phyloP scores from a whole-genome alignment of 176 grass and related monocot species.

The Thinopyrum elongatum region DNA sequence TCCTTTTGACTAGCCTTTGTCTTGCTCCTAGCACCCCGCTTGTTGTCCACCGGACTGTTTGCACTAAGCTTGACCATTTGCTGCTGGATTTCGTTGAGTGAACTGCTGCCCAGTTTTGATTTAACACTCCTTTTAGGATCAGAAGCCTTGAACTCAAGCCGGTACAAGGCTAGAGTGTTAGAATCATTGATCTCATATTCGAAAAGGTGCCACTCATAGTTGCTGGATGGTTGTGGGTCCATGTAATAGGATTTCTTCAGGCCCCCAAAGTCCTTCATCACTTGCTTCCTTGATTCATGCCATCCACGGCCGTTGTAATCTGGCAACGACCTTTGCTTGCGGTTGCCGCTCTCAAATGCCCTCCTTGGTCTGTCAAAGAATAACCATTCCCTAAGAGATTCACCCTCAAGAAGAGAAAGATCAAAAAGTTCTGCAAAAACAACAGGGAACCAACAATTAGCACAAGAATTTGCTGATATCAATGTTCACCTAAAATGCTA shows the following conservation, averaged over 20 bases:
- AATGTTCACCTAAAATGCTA: neutral
- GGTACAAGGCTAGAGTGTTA: constrained; percentile 69
- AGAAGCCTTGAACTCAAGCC: constrained; percentile 75
- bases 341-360: constrained; percentile 89
- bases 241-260: constrained; percentile 93
- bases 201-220: constrained; percentile 85
- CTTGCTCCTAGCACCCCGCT: constrained; percentile 54
- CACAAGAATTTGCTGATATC: neutral
- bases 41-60: constrained; percentile 67
- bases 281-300: constrained; percentile 96
- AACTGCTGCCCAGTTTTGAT: constrained; percentile 47
- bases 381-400: constrained; percentile 94
- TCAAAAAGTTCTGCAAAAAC: constrained; percentile 81
- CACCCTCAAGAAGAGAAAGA: constrained; percentile 76
- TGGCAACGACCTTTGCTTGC: constrained; percentile 89
- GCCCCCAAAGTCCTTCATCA: constrained; percentile 80
- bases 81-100: constrained; percentile 61
- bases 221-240: constrained; percentile 80
- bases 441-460: constrained; percentile 18
- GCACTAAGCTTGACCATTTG: constrained; percentile 67
- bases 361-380: constrained; percentile 96
- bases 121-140: constrained; percentile 73
- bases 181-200: constrained; percentile 90
- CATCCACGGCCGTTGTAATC: constrained; percentile 90
- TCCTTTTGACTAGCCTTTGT: constrained; percentile 54